These are phyloP conservation scores for Aureobasidium sp. DNA, from an alignment of 2,329 filamentous ascomycete genomes.

Conservation along the genomic window DNA sequence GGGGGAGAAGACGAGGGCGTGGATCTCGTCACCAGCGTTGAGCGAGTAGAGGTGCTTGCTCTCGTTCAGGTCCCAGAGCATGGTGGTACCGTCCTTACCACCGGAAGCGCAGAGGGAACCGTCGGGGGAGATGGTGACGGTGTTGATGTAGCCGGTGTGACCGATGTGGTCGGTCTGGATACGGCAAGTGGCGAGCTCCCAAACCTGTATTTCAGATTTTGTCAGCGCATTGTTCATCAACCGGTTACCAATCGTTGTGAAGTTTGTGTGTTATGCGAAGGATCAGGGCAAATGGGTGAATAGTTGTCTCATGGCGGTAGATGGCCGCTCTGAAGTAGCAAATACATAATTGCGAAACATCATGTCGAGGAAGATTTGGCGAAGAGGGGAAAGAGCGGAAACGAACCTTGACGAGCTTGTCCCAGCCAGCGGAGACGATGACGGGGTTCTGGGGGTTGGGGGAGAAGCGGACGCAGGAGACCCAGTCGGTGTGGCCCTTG, in stretches of 20 bases:
- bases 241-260: background rate
- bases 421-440: conserved; percentile 97
- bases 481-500: conserved; percentile 99
- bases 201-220: conserved; percentile 59
- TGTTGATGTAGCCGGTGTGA: conserved; percentile 99
- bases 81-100: conserved; percentile 99
- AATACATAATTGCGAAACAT: conserved; percentile 98
- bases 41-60: conserved; percentile 99
- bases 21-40: conserved; percentile 99
- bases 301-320: conserved; percentile 91
- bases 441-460: conserved; percentile 99
- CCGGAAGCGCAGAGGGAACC: conserved; percentile 98
- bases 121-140: conserved; percentile 99
- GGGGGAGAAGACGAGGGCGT: conserved; percentile 99
- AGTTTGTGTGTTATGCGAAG: conserved; percentile 1
- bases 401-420: conserved; percentile 99
- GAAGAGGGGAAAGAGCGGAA: conserved; percentile 16
- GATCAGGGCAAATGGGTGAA: conserved; percentile 81
- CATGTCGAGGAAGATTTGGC: conserved; percentile 49
- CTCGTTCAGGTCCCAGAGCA: conserved; percentile 99
- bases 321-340: conserved; percentile 98
- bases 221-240: conserved; percentile 11
- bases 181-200: conserved; percentile 98
- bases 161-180: conserved; percentile 99
- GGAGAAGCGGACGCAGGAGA: conserved; percentile 98